Evolutionary conservation across 1,284 basidiomycete species (phyloP), one percentile per base, ranked within the genome.

Genomic region (Sphagnurus paluster): DNA sequence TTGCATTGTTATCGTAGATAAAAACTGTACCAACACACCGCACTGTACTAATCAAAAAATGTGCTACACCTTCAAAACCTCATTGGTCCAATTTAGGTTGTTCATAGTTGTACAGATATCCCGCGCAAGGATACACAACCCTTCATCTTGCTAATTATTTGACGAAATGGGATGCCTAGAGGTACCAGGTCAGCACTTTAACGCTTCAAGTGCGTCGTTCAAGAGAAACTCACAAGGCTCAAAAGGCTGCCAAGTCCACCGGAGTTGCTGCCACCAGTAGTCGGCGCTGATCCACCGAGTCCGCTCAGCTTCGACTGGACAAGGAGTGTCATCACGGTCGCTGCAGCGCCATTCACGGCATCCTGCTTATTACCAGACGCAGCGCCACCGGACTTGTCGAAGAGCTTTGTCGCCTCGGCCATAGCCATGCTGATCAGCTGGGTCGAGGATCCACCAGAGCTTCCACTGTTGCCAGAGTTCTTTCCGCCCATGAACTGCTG

Each of bases 351-450:
- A 55, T 87, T 90, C 58, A 93, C 79, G 4, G 83, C 84, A 58
- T 90, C 87, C 58, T 91, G 88, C 68, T 93, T 92, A 60, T 78
- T 77, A 11, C 84, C 86, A 16, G 78, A 73, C 1, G 81, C 69
- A 7, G 72, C 68, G n/a, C 86, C 85, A 13, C 80, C 81, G 25
- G 78, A 76, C 56, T 77, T 69, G 58, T 90, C 86, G 54, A 93
- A 87, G 42, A 91, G 68, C 62, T 87, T 82, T 24, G 76, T 73
- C 0, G 82, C 87, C 62, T 94, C 85, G 0, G 80, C 77, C 88
- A 94, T 90, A 9, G 90, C 91, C 64, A 91, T 66, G 56, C 85
- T 84, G 64, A 95, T 82, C 44, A 95, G 72, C 63, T 90, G 65
- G 1, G 74, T 73, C 50, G 73, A 75, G 48, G 73, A 70, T 24